Conservation (phyloP, 2,329 filamentous ascomycete genomes). For the Phaeosphaeriaceae sp. region DNA sequence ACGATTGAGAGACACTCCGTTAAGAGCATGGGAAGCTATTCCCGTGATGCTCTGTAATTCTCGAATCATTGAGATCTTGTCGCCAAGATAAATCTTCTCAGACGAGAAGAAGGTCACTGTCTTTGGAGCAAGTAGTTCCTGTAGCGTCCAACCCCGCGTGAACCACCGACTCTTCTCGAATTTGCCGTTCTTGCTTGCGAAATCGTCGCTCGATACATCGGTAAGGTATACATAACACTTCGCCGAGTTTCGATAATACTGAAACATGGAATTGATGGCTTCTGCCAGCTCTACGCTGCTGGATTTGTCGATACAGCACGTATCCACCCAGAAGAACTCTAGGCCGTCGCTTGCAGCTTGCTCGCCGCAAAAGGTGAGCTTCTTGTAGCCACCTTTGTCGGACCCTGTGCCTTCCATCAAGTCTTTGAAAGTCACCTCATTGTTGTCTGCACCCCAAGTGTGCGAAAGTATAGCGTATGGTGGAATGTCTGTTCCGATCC, state of each 20-base stretch:
- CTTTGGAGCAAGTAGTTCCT: slow-evolving; percentile 7
- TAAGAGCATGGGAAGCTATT: slow-evolving; percentile 3
- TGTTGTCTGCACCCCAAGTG: slow-evolving; percentile 7
- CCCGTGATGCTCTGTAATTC: slow-evolving; percentile 5
- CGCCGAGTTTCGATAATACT: neutral
- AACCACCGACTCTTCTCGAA: neutral
- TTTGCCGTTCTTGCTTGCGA: neutral
- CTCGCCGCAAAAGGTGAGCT: neutral
- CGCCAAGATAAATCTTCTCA: slow-evolving; percentile 5
- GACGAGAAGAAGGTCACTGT: slow-evolving; percentile 12
- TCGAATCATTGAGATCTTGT: slow-evolving; percentile 3
- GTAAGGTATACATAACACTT: neutral
- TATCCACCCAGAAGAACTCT: neutral
- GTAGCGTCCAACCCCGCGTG: neutral
- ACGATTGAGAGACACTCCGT: neutral
- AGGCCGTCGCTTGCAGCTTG: slow-evolving; percentile 7
- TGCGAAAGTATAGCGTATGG: slow-evolving; percentile 14
- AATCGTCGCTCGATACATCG: neutral
- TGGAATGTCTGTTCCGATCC: slow-evolving; percentile 10
- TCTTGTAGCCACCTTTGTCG: slow-evolving; percentile 8
- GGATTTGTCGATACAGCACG: neutral
- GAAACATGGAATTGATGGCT: neutral
- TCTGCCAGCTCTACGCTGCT: neutral
- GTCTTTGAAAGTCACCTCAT: slow-evolving; percentile 12
- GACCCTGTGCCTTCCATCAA: slow-evolving; percentile 7